phyloP scores from a whole-genome alignment of 352 stramenopile genomes.

The Phytopythium montanum region DNA sequence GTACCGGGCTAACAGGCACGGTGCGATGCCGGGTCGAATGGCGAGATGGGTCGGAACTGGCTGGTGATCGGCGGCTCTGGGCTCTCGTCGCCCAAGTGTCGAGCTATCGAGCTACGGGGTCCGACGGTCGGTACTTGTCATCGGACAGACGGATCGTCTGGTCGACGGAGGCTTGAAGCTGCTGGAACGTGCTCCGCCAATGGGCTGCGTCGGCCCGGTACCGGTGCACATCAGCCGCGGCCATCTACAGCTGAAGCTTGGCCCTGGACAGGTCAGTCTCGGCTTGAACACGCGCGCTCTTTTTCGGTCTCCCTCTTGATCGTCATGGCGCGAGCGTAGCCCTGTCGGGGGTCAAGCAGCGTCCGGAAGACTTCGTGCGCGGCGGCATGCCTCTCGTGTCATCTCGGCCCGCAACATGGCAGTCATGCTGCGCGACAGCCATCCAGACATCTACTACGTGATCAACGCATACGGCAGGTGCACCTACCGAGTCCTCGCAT shows the following conservation, averaged over 20 bases:
- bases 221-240: constrained; percentile 15
- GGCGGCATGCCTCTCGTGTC: too few species aligned
- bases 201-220: constrained; percentile 15
- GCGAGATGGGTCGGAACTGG: neutral
- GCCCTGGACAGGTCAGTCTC: constrained; percentile 42
- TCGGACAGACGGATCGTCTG: neutral
- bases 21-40: constrained; percentile 8
- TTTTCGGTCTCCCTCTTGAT: constrained; percentile 60
- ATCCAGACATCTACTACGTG: too few species aligned
- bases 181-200: constrained; percentile 26
- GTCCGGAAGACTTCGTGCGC: too few species aligned
- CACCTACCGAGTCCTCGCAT: too few species aligned
- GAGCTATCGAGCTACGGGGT: neutral
- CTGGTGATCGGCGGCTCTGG: neutral
- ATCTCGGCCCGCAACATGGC: too few species aligned
- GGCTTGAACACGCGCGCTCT: constrained; percentile 29
- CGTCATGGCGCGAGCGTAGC: too few species aligned
- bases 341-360: too few species aligned
- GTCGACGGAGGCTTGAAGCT: constrained; percentile 21
- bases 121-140: too few species aligned
- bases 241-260: constrained; percentile 35
- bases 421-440: too few species aligned
- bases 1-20: neutral
- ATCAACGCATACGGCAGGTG: too few species aligned
- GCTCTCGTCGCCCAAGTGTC: neutral